Conservation (phyloP, 1,284 basidiomycete species). For the Trametes hirsuta region DNA sequence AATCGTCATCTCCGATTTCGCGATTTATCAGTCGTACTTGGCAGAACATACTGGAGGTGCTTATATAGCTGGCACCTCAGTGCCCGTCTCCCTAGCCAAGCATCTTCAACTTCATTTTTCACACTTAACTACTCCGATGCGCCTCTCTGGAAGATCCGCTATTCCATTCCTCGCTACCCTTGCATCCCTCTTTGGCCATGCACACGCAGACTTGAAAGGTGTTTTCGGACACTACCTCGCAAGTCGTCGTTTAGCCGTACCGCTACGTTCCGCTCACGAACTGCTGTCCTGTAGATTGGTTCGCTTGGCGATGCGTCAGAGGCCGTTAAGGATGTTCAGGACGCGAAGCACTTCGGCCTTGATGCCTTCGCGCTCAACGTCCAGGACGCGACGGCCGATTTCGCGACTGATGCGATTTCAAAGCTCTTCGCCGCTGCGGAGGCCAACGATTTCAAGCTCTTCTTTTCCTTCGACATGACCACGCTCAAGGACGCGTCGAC, state of each 20-base stretch:
- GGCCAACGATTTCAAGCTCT: conserved; percentile 64
- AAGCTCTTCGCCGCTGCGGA: conserved; percentile 18
- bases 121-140: background rate
- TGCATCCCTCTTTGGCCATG: conserved; percentile 1
- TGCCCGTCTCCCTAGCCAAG: too few species aligned
- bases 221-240: conserved; percentile 22
- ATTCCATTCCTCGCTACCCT: conserved; percentile 1
- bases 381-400: conserved; percentile 9
- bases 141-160: background rate
- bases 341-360: conserved; percentile 15
- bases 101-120: background rate
- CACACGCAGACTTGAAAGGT: conserved; percentile 15
- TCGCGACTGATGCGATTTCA: conserved; percentile 6
- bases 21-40: too few species aligned
- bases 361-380: conserved; percentile 22
- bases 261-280: background rate
- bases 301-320: conserved; percentile 7
- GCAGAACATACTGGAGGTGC: too few species aligned
- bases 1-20: too few species aligned
- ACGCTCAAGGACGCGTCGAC: conserved; percentile 12
- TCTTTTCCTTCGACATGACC: conserved; percentile 82
- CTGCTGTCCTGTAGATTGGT: conserved; percentile 3
- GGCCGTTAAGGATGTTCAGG: conserved; percentile 17
- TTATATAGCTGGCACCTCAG: too few species aligned
- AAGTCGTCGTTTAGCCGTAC: background rate